phyloP scores from a whole-genome alignment of 2,329 filamentous ascomycete genomes.

The Meredithiella fracta region DNA sequence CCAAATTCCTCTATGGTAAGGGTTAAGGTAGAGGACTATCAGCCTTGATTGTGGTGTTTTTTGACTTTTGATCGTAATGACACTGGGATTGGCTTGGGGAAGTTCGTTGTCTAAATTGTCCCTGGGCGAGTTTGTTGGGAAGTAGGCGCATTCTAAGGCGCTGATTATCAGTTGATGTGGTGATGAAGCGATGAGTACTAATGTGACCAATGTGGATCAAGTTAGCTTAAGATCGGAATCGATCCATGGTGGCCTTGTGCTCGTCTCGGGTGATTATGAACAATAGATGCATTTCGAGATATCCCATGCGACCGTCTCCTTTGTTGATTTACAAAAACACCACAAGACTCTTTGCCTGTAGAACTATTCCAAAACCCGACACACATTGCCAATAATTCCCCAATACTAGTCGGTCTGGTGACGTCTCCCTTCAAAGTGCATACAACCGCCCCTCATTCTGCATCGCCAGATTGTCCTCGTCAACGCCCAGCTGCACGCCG shows the following conservation, averaged over 20 bases:
- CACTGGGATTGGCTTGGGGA: neutral
- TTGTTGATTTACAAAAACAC: too few relatives aligned
- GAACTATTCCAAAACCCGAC: too few relatives aligned
- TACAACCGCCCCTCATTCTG: neutral
- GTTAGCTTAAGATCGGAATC: too few relatives aligned
- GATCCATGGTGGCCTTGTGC: too few relatives aligned
- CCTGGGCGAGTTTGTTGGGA: neutral
- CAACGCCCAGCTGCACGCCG: neutral
- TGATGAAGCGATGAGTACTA: neutral
- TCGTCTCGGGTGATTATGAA: too few relatives aligned
- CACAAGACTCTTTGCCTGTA: too few relatives aligned
- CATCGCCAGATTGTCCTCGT: neutral
- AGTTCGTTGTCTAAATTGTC: neutral
- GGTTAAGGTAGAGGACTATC: neutral
- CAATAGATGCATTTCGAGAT: too few relatives aligned
- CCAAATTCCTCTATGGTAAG: neutral
- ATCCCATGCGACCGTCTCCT: too few relatives aligned
- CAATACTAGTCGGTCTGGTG: neutral
- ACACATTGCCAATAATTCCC: too few relatives aligned
- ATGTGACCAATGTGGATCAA: neutral
- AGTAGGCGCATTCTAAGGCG: neutral
- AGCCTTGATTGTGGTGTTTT: neutral
- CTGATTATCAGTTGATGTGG: neutral
- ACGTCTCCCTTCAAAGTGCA: constrained; percentile 2
- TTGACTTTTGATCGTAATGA: neutral